Base-by-base conservation (phyloP, 148 eudicot genomes). In the Pharnaceum exiguum region DNA sequence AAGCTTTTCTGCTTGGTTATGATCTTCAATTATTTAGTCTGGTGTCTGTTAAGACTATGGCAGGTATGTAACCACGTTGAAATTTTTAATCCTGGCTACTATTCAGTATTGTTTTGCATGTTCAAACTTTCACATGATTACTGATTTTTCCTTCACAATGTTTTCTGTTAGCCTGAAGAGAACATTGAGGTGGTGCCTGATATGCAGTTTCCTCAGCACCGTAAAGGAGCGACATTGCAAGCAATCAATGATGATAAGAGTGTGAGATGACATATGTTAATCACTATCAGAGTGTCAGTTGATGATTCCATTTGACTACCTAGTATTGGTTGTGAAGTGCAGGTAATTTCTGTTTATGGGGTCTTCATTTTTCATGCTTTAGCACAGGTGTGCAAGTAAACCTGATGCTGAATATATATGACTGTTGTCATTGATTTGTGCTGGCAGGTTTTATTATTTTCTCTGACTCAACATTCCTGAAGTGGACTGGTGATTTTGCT, bases 1-100 rank as follows among this genome's bases (percentile, higher is more conserved):
- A 91, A 91, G 78, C 83, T 91, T 30, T 85, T 93, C 62, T 88
- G 84, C 90, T 69, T 93, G 76, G 95, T 93, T 70, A 93, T 93
- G 85, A 81, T 88, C 29, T 67, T 88, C 54, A 79, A 93, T 72
- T 79, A 75, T 56, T 66, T 93, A 51, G 48, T 88, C 31, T 93
- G 98, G 96, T 77, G 75, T 52, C 67, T 93, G 25, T 69, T 93
- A 39, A 70, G 66, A 63, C 48, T 79, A 13, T 84, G 71, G 79
- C 61, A 90, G 97, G 97, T 88, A 78, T 17, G n/a, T n/a, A 47
- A 17, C 33, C 56, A 26, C 37, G 38, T 18, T 15, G 29, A 27
- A 24, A 55, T 42, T 16, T 3, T 5, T 4, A 42, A 36, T 12
- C 11, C 13, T 36, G 8, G 7, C 10, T 50, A 5, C 3, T 24